Conservation (phyloP, 2,329 filamentous ascomycete species). For the Alternaria longipes region DNA sequence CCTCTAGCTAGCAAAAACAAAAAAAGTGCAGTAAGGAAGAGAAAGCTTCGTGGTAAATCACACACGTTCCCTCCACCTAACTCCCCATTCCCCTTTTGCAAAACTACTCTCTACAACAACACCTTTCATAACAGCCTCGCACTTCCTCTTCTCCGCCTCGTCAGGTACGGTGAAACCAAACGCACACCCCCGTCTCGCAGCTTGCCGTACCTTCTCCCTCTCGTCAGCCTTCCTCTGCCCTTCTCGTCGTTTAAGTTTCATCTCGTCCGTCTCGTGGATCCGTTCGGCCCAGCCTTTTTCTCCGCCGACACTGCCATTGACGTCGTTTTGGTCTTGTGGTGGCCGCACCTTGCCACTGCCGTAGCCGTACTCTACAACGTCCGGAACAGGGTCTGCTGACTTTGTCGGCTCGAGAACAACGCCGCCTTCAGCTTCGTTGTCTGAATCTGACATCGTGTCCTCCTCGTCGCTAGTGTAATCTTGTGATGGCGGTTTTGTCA, state of each 20-base stretch:
- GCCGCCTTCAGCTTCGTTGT: constrained; percentile 29
- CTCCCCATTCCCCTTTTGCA: constrained; percentile 68
- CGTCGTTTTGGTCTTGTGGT: constrained; percentile 57
- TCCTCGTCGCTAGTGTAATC: constrained; percentile 22
- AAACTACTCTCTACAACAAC: constrained; percentile 68
- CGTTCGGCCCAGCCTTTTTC: constrained; percentile 65
- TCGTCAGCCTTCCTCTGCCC: constrained; percentile 60
- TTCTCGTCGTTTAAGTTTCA: constrained; percentile 59
- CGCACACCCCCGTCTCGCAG: constrained; percentile 68
- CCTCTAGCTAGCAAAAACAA: too few species aligned
- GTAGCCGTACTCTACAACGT: constrained; percentile 35
- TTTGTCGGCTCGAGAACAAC: constrained; percentile 20
- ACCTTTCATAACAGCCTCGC: constrained; percentile 68
- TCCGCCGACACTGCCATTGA: constrained; percentile 66
- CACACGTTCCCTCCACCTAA: constrained; percentile 63
- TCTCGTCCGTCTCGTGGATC: constrained; percentile 62
- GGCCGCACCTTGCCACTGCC: constrained; percentile 50
- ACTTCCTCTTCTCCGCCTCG: constrained; percentile 54
- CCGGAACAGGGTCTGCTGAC: constrained; percentile 8
- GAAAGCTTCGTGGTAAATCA: not conserved
- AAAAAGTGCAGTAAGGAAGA: too few species aligned
- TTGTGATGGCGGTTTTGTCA: constrained; percentile 3
- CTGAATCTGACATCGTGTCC: constrained; percentile 25
- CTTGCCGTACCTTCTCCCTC: constrained; percentile 68
- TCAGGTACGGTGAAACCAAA: constrained; percentile 59